Evolutionary conservation across 1,284 basidiomycete species (phyloP), one percentile per base, ranked within the genome.

Genomic region (Neonothopanus nambi): DNA sequence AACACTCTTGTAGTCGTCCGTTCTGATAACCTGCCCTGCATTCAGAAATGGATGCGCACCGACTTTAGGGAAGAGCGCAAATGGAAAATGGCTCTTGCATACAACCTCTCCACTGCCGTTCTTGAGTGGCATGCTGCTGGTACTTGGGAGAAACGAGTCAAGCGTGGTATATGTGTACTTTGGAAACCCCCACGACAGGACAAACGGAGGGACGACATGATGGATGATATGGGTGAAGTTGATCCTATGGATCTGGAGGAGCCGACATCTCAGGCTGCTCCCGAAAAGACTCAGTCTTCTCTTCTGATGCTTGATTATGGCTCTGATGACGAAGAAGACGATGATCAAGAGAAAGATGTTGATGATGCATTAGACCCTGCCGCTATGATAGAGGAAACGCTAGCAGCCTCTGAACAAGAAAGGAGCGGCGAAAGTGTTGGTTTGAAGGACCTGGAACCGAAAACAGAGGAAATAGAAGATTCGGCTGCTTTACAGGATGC

Each of bases 11-110:
- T 28, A 18, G 4, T 26, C 50, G 35, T 36, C 23, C 11, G 30
- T 39, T 40, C 54, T 45, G 18, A 33, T 63, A 35, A 28, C 45
- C 40, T 54, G 12, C 35, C 2, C 28, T 33, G 45, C 15, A 54
- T 57, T 15, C 57, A 95, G 93, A 93, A 91, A 81, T 99, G 96
- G 97, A 88, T 99, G 80, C 90, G 95, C 44, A 84, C 85, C 13
- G 97, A 99, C 65, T 98, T 95, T 63, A 85, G 90, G 7, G 95
- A 99, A 70, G 97, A 99, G 67, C 78, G 92, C 48, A 82, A 84
- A 55, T 99, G 95, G 95, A 99, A 99, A 69, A 73, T 91, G 33
- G 87, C 89, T 0, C 68, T 94, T 17, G 95, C 96, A 0, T 89
- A 88, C 65, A 87, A 89, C 55, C 70, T 98, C n/a, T 92, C 92